These are phyloP conservation scores for Ogataea dorogensis DNA, from an alignment of 805 yeast species.

Conservation along the genomic window DNA sequence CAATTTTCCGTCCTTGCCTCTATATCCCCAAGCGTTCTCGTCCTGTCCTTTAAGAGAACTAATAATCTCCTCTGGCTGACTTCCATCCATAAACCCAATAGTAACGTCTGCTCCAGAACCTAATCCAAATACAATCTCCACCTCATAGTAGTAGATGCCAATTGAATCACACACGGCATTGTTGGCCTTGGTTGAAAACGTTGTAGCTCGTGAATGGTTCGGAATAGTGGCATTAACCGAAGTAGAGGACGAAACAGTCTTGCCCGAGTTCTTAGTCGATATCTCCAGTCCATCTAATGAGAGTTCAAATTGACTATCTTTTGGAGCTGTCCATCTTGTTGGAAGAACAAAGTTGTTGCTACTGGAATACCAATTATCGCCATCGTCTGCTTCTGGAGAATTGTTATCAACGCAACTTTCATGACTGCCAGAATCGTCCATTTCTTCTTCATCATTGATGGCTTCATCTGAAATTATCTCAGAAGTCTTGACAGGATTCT, in stretches of 20 bases:
- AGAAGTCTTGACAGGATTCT: conserved; percentile 3
- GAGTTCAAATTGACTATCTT: conserved; percentile 20
- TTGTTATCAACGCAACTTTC: conserved; percentile 13
- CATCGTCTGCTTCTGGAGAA: conserved; percentile 3
- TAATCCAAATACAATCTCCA: conserved; percentile 38
- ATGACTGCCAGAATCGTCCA: conserved; percentile 1
- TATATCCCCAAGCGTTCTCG: conserved; percentile 49
- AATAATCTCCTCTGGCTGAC: conserved; percentile 21
- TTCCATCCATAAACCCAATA: conserved; percentile 44
- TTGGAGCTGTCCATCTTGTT: conserved; percentile 26
- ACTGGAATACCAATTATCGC: conserved; percentile 10
- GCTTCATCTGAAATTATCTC: conserved; percentile 9
- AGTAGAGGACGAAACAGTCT: conserved; percentile 15
- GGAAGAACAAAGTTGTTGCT: conserved; percentile 18
- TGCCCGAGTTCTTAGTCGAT: conserved; percentile 23
- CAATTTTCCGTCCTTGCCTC: conserved; percentile 49
- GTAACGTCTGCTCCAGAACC: conserved; percentile 40
- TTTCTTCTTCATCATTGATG: conserved; percentile 10
- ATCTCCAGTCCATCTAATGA: conserved; percentile 25
- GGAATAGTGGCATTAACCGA: conserved; percentile 11
- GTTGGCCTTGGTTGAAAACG: conserved; percentile 33
- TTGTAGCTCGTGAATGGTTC: conserved; percentile 13
- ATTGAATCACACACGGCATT: conserved; percentile 37
- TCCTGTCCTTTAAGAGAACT: conserved; percentile 49
- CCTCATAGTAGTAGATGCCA: conserved; percentile 53